Percentiles rank a stretch among this genome's conserved stretches.
These are phyloP conservation scores for Prasinococcaceae sp. DNA, from an alignment of 139 green algal genomes.

Conservation along the genomic window DNA sequence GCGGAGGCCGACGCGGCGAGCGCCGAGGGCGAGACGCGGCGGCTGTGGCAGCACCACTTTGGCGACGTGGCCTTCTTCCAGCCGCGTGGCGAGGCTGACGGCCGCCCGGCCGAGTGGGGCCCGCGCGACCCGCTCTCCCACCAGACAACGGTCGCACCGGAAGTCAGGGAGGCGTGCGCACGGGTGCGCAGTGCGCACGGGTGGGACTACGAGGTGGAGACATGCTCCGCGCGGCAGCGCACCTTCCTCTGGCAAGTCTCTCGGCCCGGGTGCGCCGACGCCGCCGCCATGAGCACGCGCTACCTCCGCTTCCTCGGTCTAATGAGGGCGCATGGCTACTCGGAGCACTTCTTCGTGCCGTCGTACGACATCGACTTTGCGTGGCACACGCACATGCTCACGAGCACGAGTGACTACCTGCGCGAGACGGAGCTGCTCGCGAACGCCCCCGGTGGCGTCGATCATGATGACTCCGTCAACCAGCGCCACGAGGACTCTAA, in stretches of 20 bases:
- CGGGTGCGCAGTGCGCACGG: neutral
- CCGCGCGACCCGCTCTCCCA: no score
- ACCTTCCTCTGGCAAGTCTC: conserved; percentile 2
- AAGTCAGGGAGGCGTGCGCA: neutral
- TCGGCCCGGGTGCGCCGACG: neutral
- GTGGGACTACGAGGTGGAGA: neutral
- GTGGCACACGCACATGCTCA: conserved; percentile 19
- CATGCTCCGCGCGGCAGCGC: neutral
- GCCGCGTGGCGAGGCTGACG: no score
- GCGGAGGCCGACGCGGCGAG: neutral
- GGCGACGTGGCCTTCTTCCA: no score
- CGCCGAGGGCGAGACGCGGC: no score
- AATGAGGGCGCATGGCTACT: neutral
- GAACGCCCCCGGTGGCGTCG: neutral
- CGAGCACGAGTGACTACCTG: neutral
- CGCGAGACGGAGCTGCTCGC: neutral
- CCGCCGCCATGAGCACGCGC: neutral
- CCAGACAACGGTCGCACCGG: no score
- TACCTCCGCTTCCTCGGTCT: conserved; percentile 1
- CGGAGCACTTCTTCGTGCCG: conserved; percentile 5
- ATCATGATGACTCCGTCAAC: conserved; percentile 3
- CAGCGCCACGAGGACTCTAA: no score
- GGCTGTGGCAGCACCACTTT: no score
- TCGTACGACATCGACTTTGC: conserved; percentile 21
- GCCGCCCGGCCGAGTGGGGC: no score